A percentile compares a stretch with the other conserved stretches of the same genome.
Conservation (phyloP, 202 grass and related monocot genomes). For the Bolboschoenoplectus hybrid region DNA sequence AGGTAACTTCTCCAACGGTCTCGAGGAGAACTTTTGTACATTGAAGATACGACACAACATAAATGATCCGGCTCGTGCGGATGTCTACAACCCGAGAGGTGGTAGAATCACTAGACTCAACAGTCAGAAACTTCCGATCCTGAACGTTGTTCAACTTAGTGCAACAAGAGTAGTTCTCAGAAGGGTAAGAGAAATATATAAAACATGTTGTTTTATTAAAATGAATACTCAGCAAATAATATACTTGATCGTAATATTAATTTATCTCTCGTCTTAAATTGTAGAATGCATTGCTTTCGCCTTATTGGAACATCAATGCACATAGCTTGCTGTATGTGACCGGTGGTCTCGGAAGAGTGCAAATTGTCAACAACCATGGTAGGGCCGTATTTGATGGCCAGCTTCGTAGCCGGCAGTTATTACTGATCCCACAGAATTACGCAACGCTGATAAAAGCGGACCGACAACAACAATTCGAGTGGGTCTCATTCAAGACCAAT, state of each 20-base stretch:
- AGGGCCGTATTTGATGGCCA: slow-evolving; percentile 45
- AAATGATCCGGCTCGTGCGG: slow-evolving; percentile 34
- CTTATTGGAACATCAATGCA: slow-evolving; percentile 46
- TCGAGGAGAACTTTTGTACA: slow-evolving; percentile 44
- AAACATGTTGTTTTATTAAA: neutral
- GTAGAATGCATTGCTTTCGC: slow-evolving; percentile 40
- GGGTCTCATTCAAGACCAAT: slow-evolving; percentile 48
- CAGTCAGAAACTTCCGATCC: slow-evolving; percentile 45
- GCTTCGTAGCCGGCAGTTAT: slow-evolving; percentile 33
- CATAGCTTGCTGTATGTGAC: slow-evolving; percentile 47
- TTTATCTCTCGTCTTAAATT: neutral
- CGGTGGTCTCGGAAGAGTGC: slow-evolving; percentile 38
- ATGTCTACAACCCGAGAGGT: slow-evolving; percentile 37
- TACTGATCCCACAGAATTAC: slow-evolving; percentile 42
- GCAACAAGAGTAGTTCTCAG: slow-evolving; percentile 37
- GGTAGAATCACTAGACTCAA: slow-evolving; percentile 36
- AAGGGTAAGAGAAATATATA: slow-evolving; percentile 29
- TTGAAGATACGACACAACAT: slow-evolving; percentile 41
- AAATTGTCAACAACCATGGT: slow-evolving; percentile 41
- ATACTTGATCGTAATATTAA: neutral
- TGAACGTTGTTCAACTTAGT: slow-evolving; percentile 40
- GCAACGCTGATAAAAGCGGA: slow-evolving; percentile 23
- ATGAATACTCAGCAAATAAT: neutral
- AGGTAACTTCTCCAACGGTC: slow-evolving; percentile 31
- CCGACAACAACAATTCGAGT: slow-evolving; percentile 29